A percentile compares a stretch with the other conserved stretches of the same genome.
These are phyloP conservation scores for Eucalyptus pauciflora DNA, from an alignment of 345 rosid genomes.

Conservation along the genomic window DNA sequence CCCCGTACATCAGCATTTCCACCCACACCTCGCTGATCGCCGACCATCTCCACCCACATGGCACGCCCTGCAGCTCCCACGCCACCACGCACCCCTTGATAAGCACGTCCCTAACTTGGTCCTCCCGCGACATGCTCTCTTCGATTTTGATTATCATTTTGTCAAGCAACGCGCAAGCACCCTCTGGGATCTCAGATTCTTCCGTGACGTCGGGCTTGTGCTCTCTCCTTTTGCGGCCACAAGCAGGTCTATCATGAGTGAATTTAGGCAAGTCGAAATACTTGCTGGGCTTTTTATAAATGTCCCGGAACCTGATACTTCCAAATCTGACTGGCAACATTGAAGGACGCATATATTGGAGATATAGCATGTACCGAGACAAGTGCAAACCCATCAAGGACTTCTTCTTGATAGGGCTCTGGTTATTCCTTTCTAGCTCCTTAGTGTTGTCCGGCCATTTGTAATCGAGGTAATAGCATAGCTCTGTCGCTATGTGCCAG, in stretches of 20 bases:
- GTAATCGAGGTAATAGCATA: not conserved
- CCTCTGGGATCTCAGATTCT: not conserved
- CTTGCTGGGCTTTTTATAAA: not conserved
- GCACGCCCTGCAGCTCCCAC: fast-evolving
- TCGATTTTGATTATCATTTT: no score
- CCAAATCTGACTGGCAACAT: not conserved
- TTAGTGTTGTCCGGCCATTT: fast-evolving
- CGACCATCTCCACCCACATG: not conserved
- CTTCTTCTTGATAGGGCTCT: not conserved
- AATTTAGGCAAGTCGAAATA: not conserved
- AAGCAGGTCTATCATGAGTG: fast-evolving
- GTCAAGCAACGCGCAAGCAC: no score
- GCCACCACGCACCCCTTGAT: not conserved
- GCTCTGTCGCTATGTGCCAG: not conserved
- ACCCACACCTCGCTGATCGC: slow-evolving; percentile 6
- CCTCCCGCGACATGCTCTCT: no score
- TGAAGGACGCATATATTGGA: not conserved
- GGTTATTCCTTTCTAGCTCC: not conserved
- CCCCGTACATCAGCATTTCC: not conserved
- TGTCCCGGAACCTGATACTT: not conserved
- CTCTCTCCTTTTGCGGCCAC: not conserved
- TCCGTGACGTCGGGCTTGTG: not conserved
- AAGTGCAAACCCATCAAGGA: not conserved
- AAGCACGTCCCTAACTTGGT: no score
- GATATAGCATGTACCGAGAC: not conserved